These are phyloP conservation scores for Basidiobolus meristosporus DNA, from an alignment of 371 early-diverging fungal species.

Conservation along the genomic window DNA sequence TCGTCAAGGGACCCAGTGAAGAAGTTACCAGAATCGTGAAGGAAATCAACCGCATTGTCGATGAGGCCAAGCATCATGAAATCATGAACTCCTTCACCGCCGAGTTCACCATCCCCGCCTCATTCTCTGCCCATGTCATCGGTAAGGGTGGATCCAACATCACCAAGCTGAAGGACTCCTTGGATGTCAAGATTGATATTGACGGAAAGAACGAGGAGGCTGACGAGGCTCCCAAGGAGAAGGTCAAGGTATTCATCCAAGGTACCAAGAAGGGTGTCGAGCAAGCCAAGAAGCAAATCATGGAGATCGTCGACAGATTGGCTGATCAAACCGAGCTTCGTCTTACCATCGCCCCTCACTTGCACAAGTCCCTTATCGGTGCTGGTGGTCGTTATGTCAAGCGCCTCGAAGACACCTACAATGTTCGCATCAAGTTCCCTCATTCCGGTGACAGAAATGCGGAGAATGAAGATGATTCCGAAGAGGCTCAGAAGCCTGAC, in stretches of 20 bases:
- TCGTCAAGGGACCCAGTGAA: constrained; percentile 58
- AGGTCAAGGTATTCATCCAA: constrained; percentile 48
- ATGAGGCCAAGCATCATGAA: constrained; percentile 46
- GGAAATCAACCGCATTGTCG: constrained; percentile 38
- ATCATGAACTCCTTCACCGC: constrained; percentile 42
- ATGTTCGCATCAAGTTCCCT: constrained; percentile 58
- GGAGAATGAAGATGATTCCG: constrained; percentile 11
- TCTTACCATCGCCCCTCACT: constrained; percentile 35
- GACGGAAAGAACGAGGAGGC: constrained; percentile 27
- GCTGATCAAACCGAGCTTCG: constrained; percentile 45
- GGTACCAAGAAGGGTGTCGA: constrained; percentile 64
- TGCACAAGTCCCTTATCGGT: constrained; percentile 61
- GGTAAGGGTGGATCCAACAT: constrained; percentile 76
- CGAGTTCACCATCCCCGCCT: constrained; percentile 43
- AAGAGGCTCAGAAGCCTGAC: constrained; percentile 18
- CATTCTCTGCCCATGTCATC: constrained; percentile 60
- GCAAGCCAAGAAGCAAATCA: constrained; percentile 49
- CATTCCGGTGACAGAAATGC: constrained; percentile 1
- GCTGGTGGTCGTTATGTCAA: constrained; percentile 53
- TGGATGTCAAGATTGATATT: constrained; percentile 64
- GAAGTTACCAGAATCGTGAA: constrained; percentile 48
- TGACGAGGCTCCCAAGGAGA: constrained; percentile 14
- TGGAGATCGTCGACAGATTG: constrained; percentile 40
- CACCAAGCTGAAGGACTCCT: constrained; percentile 51
- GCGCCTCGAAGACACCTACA: constrained; percentile 64